Percentiles rank a stretch among this genome's conserved stretches.
Evolutionary conservation across 768 basidiomycete genomes (phyloP).

Genomic region (Mrakia frigida): DNA sequence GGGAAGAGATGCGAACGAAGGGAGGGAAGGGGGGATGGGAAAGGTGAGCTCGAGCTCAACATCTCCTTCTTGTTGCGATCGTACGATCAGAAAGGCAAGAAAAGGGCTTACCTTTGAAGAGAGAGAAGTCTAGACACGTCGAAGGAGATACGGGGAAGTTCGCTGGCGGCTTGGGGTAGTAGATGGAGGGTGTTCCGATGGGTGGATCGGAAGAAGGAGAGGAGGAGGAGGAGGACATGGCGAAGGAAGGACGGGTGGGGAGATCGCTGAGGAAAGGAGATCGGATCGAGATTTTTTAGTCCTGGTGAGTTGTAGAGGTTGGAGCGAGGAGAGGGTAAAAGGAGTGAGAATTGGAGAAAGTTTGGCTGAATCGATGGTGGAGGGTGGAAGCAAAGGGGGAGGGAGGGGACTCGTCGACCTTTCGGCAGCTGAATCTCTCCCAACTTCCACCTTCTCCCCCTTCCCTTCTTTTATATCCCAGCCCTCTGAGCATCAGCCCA

Average conservation of each 20-base stretch:
- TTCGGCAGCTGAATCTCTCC: too few species aligned
- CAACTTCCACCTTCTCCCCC: too few species aligned
- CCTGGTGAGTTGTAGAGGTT: neutral
- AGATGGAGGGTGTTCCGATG: slow-evolving; percentile 22
- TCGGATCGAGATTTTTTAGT: too few species aligned
- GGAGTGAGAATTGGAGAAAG: too few species aligned
- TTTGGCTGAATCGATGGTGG: too few species aligned
- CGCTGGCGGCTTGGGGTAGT: slow-evolving; percentile 27
- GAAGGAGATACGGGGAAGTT: slow-evolving; percentile 18
- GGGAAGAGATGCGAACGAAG: too few species aligned
- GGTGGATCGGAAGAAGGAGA: neutral
- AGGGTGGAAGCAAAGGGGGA: neutral
- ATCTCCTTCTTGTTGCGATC: neutral
- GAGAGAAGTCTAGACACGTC: slow-evolving; percentile 29
- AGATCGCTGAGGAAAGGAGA: neutral
- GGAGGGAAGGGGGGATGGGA: neutral
- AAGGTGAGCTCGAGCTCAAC: slow-evolving; percentile 1
- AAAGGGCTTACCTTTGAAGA: slow-evolving; percentile 28
- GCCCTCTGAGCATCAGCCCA: too few species aligned
- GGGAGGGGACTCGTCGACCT: neutral
- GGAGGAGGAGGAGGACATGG: neutral
- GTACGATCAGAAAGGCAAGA: neutral
- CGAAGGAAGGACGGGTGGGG: neutral
- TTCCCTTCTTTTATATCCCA: too few species aligned
- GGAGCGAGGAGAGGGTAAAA: too few species aligned